Conservation (phyloP, 2,329 filamentous ascomycete species). For the Cordyceps javanica region DNA sequence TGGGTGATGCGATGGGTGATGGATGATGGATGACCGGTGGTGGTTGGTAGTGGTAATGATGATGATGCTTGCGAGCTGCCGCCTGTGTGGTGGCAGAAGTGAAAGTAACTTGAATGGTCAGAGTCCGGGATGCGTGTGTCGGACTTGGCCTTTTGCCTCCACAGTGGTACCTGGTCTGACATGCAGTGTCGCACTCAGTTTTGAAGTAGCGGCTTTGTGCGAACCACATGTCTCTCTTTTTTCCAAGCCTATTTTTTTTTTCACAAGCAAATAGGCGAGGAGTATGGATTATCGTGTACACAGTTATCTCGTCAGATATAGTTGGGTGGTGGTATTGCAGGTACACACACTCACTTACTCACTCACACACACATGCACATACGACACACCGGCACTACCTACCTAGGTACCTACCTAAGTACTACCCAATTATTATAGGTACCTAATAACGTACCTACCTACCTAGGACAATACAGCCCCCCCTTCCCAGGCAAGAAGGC, state of each 20-base stretch:
- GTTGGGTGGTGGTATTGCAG: not conserved
- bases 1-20: not conserved
- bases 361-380: not conserved
- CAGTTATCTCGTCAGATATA: not conserved
- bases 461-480: too few relatives aligned
- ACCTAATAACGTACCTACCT: too few relatives aligned
- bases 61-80: not conserved
- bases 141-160: not conserved
- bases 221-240: not conserved
- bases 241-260: too few relatives aligned
- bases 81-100: not conserved
- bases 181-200: conserved; percentile 6
- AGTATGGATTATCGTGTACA: not conserved
- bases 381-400: too few relatives aligned
- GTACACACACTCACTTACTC: not conserved
- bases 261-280: not conserved
- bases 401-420: too few relatives aligned
- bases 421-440: too few relatives aligned
- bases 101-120: too few relatives aligned
- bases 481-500: too few relatives aligned
- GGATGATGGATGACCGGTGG: not conserved
- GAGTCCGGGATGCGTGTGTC: not conserved
- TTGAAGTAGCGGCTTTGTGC: not conserved
- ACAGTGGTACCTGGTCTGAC: conserved; percentile 1
- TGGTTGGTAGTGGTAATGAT: not conserved